A percentile compares a stretch with the other conserved stretches of the same genome.
phyloP scores from a whole-genome alignment of 441 rosid species.

The Euphorbia celastroides region DNA sequence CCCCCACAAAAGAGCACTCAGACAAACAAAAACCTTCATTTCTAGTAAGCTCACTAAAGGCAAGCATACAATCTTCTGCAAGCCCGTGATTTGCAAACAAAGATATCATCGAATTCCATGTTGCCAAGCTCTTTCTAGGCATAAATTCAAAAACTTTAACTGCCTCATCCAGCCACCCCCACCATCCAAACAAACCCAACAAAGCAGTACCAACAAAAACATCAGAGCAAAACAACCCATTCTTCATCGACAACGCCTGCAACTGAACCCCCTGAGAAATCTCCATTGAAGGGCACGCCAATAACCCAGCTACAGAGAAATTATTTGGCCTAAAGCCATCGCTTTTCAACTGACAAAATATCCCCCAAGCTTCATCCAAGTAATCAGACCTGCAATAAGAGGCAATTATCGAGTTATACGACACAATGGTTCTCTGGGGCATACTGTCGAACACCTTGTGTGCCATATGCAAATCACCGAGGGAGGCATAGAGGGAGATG shows the following conservation, averaged over 20 bases:
- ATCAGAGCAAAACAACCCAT: slow-evolving; percentile 50
- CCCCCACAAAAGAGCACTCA: slow-evolving; percentile 51
- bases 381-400: slow-evolving; percentile 34
- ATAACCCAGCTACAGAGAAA: slow-evolving; percentile 46
- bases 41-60: slow-evolving; percentile 47
- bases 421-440: slow-evolving; percentile 45
- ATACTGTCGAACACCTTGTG: slow-evolving; percentile 60
- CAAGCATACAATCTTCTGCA: slow-evolving; percentile 35
- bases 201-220: slow-evolving; percentile 67
- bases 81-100: slow-evolving; percentile 45
- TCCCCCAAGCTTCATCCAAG: slow-evolving; percentile 35
- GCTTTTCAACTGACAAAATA: slow-evolving; percentile 43
- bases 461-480: slow-evolving; percentile 31
- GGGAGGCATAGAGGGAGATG: slow-evolving; percentile 26
- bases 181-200: slow-evolving; percentile 58
- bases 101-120: slow-evolving; percentile 73
- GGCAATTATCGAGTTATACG: slow-evolving; percentile 44
- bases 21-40: slow-evolving; percentile 30
- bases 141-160: slow-evolving; percentile 49
- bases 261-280: slow-evolving; percentile 44
- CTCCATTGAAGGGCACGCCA: slow-evolving; percentile 45
- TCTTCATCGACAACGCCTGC: slow-evolving; percentile 53
- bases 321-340: slow-evolving; percentile 48
- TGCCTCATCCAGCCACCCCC: slow-evolving; percentile 41
- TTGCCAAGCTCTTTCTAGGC: slow-evolving; percentile 57